phyloP scores from a whole-genome alignment of 106 monocot genomes.

The Dioscorea alata region DNA sequence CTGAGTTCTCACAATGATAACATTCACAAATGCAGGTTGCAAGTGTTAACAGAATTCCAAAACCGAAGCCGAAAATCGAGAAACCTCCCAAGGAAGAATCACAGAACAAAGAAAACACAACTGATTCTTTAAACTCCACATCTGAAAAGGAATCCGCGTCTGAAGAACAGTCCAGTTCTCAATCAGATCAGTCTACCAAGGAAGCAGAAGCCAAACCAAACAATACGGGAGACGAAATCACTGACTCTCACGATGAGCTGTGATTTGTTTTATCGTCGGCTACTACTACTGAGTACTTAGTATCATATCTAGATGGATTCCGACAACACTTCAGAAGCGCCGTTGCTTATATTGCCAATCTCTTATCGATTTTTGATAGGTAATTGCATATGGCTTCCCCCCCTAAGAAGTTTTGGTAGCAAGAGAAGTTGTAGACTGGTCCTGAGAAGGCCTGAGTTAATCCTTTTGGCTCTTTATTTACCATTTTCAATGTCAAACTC shows the following conservation, averaged over 20 bases:
- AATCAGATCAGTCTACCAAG: constrained; percentile 22
- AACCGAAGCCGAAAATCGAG: constrained; percentile 90
- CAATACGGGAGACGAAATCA: constrained; percentile 9
- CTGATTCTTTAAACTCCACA: constrained; percentile 14
- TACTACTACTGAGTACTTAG: too few relatives aligned
- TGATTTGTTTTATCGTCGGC: constrained; percentile 15
- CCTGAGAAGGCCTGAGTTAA: too few relatives aligned
- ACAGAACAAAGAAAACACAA: constrained; percentile 25
- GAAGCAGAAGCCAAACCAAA: constrained; percentile 4
- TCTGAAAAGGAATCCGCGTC: background rate
- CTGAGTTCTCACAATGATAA: background rate
- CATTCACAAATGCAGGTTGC: constrained; percentile 38
- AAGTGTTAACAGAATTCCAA: constrained; percentile 77
- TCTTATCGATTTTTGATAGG: too few relatives aligned
- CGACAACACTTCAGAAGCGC: too few relatives aligned
- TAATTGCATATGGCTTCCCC: too few relatives aligned
- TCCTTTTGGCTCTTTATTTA: too few relatives aligned
- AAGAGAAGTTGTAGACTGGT: too few relatives aligned
- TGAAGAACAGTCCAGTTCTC: constrained; percentile 6
- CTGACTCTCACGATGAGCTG: constrained; percentile 70
- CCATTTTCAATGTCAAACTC: too few relatives aligned
- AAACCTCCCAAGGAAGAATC: constrained; percentile 56
- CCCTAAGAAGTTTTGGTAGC: too few relatives aligned
- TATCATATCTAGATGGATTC: too few relatives aligned
- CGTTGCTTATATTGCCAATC: too few relatives aligned